These are phyloP conservation scores for Coprinellus micaceus DNA, from an alignment of 768 basidiomycete species.

Conservation along the genomic window DNA sequence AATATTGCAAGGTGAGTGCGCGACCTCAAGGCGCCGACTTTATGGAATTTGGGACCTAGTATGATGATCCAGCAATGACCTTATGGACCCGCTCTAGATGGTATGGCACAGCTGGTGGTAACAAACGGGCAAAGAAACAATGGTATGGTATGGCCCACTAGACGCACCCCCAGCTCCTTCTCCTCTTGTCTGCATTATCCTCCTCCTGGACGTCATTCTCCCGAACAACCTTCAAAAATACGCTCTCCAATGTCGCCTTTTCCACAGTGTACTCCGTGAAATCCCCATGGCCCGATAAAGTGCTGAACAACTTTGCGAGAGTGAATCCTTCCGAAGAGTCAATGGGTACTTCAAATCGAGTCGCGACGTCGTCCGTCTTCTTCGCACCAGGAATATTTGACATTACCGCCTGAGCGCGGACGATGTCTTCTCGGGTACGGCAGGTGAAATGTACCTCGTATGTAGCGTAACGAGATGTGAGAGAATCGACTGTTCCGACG, in stretches of 20 bases:
- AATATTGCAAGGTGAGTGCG: no score
- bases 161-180: slow-evolving; percentile 16
- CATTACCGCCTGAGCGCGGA: slow-evolving; percentile 59
- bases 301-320: slow-evolving; percentile 56
- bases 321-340: slow-evolving; percentile 37
- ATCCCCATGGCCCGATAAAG: slow-evolving; percentile 47
- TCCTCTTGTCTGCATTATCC: slow-evolving; percentile 22
- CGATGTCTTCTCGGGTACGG: slow-evolving; percentile 57
- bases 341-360: slow-evolving; percentile 71
- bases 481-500: slow-evolving; percentile 59
- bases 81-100: no score
- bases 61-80: no score
- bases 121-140: no score
- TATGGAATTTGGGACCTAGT: no score
- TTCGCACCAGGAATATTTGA: slow-evolving; percentile 54
- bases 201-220: slow-evolving; percentile 56
- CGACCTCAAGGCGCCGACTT: no score
- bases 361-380: slow-evolving; percentile 70
- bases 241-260: slow-evolving; percentile 65
- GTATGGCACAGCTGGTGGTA: no score
- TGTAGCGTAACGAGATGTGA: slow-evolving; percentile 63
- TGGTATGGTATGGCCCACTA: not conserved
- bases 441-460: slow-evolving; percentile 79
- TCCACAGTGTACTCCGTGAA: slow-evolving; percentile 71
- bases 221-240: slow-evolving; percentile 68